These are phyloP conservation scores for Ogataea philodendri DNA, from an alignment of 805 yeast species.

Conservation along the genomic window DNA sequence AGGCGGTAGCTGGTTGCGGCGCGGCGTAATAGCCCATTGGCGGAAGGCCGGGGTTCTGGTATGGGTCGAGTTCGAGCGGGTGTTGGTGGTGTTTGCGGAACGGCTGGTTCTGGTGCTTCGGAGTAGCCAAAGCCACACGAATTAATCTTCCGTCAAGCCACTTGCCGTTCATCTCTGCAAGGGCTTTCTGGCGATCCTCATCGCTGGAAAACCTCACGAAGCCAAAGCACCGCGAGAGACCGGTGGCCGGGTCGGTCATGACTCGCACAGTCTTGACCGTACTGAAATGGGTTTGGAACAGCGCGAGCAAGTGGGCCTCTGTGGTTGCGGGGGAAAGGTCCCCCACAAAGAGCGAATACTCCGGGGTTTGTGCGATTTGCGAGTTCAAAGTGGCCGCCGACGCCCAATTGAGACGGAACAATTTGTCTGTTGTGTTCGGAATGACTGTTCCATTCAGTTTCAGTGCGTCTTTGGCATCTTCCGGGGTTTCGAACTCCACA, in stretches of 20 bases:
- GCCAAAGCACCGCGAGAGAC: conserved; percentile 76
- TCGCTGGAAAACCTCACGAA: conserved; percentile 75
- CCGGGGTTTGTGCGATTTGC: conserved; percentile 71
- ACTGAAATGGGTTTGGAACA: conserved; percentile 64
- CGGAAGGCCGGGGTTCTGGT: conserved; percentile 21
- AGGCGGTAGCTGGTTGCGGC: conserved; percentile 27
- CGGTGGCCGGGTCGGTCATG: conserved; percentile 81
- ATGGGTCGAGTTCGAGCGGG: conserved; percentile 24
- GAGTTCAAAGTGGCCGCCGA: conserved; percentile 74
- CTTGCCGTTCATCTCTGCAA: conserved; percentile 72
- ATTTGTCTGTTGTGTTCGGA: conserved; percentile 57
- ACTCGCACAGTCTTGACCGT: conserved; percentile 78
- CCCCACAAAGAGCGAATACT: conserved; percentile 78
- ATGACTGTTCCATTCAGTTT: conserved; percentile 62
- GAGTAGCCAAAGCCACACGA: conserved; percentile 77
- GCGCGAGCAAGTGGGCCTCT: conserved; percentile 71
- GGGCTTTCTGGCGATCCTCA: conserved; percentile 63
- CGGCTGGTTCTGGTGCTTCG: conserved; percentile 45
- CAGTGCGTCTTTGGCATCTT: conserved; percentile 68
- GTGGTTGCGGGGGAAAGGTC: conserved; percentile 76
- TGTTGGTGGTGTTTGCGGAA: conserved; percentile 22
- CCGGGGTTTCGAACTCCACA: conserved; percentile 66
- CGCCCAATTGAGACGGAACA: conserved; percentile 80
- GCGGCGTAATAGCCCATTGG: conserved; percentile 28
- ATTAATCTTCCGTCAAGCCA: conserved; percentile 78